Evolutionary conservation across 2,329 filamentous ascomycete genomes (phyloP).

Genomic region (Apiospora pterosperma): DNA sequence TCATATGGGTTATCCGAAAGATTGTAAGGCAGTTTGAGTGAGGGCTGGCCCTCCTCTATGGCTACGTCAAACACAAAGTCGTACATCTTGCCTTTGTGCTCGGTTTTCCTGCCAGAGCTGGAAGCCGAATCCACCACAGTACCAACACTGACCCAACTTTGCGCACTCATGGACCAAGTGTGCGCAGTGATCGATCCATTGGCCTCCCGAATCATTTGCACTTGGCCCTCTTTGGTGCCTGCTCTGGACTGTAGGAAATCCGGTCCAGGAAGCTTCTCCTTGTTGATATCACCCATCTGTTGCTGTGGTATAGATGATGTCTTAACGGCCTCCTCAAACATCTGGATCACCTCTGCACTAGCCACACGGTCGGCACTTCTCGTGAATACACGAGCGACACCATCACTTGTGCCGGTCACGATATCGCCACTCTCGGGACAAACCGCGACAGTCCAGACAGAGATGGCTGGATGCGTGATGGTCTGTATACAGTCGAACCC

Average conservation of each 20-base stretch:
- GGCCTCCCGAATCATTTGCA: slow-evolving; percentile 82
- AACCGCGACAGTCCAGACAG: slow-evolving; percentile 89
- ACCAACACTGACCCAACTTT: slow-evolving; percentile 84
- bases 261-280: slow-evolving; percentile 84
- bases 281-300: slow-evolving; percentile 79
- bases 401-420: slow-evolving; percentile 88
- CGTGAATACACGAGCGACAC: slow-evolving; percentile 80
- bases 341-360: slow-evolving; percentile 60
- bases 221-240: slow-evolving; percentile 94
- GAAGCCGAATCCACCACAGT: slow-evolving; percentile 88
- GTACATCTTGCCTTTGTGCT: slow-evolving; percentile 81
- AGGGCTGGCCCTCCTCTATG: slow-evolving; percentile 89
- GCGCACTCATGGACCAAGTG: slow-evolving; percentile 72
- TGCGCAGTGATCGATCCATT: slow-evolving; percentile 84
- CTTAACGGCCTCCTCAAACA: slow-evolving; percentile 80
- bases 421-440: slow-evolving; percentile 84
- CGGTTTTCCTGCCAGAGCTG: slow-evolving; percentile 74
- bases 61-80: slow-evolving; percentile 97
- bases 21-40: slow-evolving; percentile 92
- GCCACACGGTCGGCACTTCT: slow-evolving; percentile 68
- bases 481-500: slow-evolving; percentile 83
- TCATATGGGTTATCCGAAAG: slow-evolving; percentile 90
- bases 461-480: slow-evolving; percentile 95
- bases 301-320: slow-evolving; percentile 85
- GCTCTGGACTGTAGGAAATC: slow-evolving; percentile 79